These are phyloP conservation scores for Debaryomyces maramus DNA, from an alignment of 805 yeast species.

Conservation along the genomic window DNA sequence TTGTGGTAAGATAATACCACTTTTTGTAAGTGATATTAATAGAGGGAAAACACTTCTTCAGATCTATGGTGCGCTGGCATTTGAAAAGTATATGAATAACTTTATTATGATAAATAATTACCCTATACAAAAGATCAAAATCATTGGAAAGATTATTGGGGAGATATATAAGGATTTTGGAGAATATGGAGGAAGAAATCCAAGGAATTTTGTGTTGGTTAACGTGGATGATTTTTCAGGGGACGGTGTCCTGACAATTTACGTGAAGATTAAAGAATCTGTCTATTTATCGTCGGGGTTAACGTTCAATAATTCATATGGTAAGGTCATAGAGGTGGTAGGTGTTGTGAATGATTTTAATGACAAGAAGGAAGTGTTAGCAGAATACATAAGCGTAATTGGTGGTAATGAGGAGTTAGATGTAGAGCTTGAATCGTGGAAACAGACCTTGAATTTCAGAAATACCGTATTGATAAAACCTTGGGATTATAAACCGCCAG, in stretches of 20 bases:
- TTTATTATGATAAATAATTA: conserved; percentile 29
- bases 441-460: conserved; percentile 20
- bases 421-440: conserved; percentile 32
- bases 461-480: conserved; percentile 17
- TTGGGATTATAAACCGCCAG: conserved; percentile 23
- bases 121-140: conserved; percentile 27
- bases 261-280: conserved; percentile 17
- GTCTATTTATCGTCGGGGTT: conserved; percentile 16
- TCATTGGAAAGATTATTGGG: conserved; percentile 31
- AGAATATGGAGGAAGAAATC: not conserved
- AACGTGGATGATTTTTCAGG: conserved; percentile 39
- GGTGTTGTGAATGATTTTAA: conserved; percentile 12
- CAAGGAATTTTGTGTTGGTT: conserved; percentile 17
- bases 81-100: conserved; percentile 5
- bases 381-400: conserved; percentile 11
- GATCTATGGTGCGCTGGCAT: conserved; percentile 21
- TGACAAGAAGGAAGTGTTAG: conserved; percentile 10
- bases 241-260: conserved; percentile 22
- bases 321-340: conserved; percentile 25
- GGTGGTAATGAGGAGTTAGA: conserved; percentile 19
- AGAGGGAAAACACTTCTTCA: conserved; percentile 6
- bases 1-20: conserved; percentile 17
- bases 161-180: conserved; percentile 16
- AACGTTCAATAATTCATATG: conserved; percentile 17
- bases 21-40: conserved; percentile 32